Percentiles rank a stretch among this genome's conserved stretches.
phyloP scores from a whole-genome alignment of 1,284 basidiomycete genomes.

The Veloboletus limbatus region DNA sequence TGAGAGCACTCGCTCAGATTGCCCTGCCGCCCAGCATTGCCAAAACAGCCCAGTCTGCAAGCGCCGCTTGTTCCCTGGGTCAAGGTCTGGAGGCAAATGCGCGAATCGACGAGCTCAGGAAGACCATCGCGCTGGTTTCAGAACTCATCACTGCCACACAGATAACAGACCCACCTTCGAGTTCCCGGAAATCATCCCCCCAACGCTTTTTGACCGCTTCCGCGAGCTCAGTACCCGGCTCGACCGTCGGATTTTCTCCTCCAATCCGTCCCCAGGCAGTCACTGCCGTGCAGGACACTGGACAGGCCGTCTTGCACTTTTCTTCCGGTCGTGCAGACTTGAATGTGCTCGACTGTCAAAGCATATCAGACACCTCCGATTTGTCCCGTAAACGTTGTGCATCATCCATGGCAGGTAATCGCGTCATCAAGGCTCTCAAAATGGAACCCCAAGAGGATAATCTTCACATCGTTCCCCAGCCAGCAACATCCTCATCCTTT shows the following conservation, averaged over 20 bases:
- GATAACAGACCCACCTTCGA: slow-evolving; percentile 37
- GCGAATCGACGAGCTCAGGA: slow-evolving; percentile 47
- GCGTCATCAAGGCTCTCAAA: slow-evolving; percentile 63
- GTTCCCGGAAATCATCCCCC: slow-evolving; percentile 29
- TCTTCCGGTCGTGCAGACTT: slow-evolving; percentile 18
- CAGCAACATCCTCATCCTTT: slow-evolving; percentile 29
- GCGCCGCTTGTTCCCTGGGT: slow-evolving; percentile 46
- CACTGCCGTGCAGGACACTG: slow-evolving; percentile 23
- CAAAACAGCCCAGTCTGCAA: slow-evolving; percentile 46
- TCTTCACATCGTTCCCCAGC: slow-evolving; percentile 30
- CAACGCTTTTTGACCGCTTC: slow-evolving; percentile 22
- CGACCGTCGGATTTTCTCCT: slow-evolving; percentile 16
- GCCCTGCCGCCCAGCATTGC: slow-evolving; percentile 40
- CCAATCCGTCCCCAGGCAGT: slow-evolving; percentile 17
- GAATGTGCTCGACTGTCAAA: slow-evolving; percentile 21
- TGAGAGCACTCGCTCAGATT: slow-evolving; percentile 13
- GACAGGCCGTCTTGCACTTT: slow-evolving; percentile 18
- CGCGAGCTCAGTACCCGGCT: slow-evolving; percentile 11
- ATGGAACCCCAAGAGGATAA: slow-evolving; percentile 63
- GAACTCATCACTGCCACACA: slow-evolving; percentile 48
- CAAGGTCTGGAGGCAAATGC: slow-evolving; percentile 44
- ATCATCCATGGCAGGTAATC: slow-evolving; percentile 58
- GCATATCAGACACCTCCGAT: slow-evolving; percentile 27
- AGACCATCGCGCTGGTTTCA: slow-evolving; percentile 46
- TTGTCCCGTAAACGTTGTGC: slow-evolving; percentile 63